phyloP scores from a whole-genome alignment of 2,329 filamentous ascomycete genomes.

The Botrytis medusae region DNA sequence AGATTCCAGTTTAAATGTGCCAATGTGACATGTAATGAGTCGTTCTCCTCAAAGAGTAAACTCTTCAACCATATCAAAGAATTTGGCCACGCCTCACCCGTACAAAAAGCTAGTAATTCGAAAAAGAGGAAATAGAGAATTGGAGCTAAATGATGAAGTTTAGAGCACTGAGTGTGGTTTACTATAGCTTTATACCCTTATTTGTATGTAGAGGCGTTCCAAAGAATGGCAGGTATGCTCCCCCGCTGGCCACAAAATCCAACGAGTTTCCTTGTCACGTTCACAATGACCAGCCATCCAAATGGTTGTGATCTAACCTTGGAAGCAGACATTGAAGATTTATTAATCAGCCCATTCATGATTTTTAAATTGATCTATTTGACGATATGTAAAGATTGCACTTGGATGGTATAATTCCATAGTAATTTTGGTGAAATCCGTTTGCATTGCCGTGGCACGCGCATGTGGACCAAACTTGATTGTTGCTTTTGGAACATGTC shows the following conservation, averaged over 20 bases:
- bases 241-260: background rate
- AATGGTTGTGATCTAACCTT: background rate
- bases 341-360: background rate
- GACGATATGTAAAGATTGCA: background rate
- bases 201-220: slow-evolving; percentile 21
- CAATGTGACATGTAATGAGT: slow-evolving; percentile 49
- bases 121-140: slow-evolving; percentile 29
- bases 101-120: slow-evolving; percentile 33
- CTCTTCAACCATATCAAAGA: slow-evolving; percentile 63
- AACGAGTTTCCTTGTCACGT: background rate
- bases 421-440: background rate
- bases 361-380: background rate
- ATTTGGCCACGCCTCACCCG: slow-evolving; percentile 53
- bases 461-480: background rate
- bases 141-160: background rate
- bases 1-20: slow-evolving; percentile 50
- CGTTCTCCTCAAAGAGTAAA: slow-evolving; percentile 60
- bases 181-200: slow-evolving; percentile 18
- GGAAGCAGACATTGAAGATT: background rate
- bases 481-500: background rate
- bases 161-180: slow-evolving; percentile 6
- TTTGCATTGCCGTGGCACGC: background rate
- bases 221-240: background rate
- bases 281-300: background rate
- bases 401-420: background rate